phyloP scores from a whole-genome alignment of 768 basidiomycete species.

The Crepidotus variabilis region DNA sequence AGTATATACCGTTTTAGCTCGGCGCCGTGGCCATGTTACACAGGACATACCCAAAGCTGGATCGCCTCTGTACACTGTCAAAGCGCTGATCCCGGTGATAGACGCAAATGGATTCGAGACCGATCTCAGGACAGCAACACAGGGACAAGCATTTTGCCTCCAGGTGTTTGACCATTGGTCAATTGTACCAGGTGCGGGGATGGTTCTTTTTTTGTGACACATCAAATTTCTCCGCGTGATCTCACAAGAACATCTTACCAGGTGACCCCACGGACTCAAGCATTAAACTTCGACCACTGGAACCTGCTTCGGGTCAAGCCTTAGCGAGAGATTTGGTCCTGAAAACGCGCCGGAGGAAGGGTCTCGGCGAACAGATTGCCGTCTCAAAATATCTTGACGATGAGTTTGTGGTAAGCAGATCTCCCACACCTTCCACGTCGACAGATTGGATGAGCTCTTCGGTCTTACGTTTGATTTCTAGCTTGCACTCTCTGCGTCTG shows the following conservation, averaged over 20 bases:
- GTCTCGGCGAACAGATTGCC: slow-evolving; percentile 94
- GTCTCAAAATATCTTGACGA: slow-evolving; percentile 97
- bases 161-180: slow-evolving; percentile 99
- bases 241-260: slow-evolving; percentile 23
- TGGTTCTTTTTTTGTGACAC: slow-evolving; percentile 16
- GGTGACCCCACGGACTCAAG: slow-evolving; percentile 98
- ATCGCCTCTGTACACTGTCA: slow-evolving; percentile 95
- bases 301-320: slow-evolving; percentile 95
- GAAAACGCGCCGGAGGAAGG: slow-evolving; percentile 95
- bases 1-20: slow-evolving; percentile 97
- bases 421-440: background rate
- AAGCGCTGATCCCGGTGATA: slow-evolving; percentile 96
- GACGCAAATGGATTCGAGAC: slow-evolving; percentile 99
- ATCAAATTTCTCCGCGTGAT: slow-evolving; percentile 13
- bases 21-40: slow-evolving; percentile 98
- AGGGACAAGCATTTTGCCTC: slow-evolving; percentile 98
- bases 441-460: slow-evolving; percentile 2
- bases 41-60: slow-evolving; percentile 98
- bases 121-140: slow-evolving; percentile 94
- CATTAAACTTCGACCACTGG: slow-evolving; percentile 93
- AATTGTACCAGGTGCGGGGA: slow-evolving; percentile 83
- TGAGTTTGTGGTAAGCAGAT: slow-evolving; percentile 79
- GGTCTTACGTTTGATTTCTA: slow-evolving; percentile 25
- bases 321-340: slow-evolving; percentile 92
- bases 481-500: slow-evolving; percentile 92